Evolutionary conservation across 163 green algal species (phyloP), one percentile per base, ranked within the genome.

Genomic region (Coccomyxa subellipsoidea): DNA sequence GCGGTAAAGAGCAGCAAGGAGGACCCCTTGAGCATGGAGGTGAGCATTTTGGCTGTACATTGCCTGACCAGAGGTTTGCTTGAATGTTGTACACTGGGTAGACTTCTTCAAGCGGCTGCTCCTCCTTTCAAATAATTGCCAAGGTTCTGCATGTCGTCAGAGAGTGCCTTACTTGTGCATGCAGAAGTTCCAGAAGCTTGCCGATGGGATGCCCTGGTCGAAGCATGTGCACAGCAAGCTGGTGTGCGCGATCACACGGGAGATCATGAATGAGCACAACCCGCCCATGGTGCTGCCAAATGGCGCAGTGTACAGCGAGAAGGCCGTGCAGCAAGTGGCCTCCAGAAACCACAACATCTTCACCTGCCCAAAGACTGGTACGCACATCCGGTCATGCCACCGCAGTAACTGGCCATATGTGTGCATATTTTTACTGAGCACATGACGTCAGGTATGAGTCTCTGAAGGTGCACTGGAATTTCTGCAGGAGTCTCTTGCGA

Each of bases 251-350:
- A 87, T 99, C 7, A 98, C 93, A 1, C 83, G 87, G 10, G 87
- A 93, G 40, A 53, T 96, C 31, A 98, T 99, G 94, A 92, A 92
- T n/a, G 96, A 97, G 80, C 86, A 96, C 80, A 99, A 99, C 87
- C 95, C 96, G 37, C 95, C 96, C 3, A 88, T 98, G 80, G 95
- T 97, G 79, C 88, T 98, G 79, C 95, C 96, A 32, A 98, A 98
- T 78, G 96, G 96, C 34, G 89, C 90, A 35, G 93, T 97, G 4
- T 97, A 97, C 87, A 93, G 89, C 76, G 40, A 88, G 35, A 79
- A 40, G 25, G 87, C 83, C 25, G 54, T 92, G 23, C 29, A 79
- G 54, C 59, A 72, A 23, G n/a, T 77, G 70, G 70, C 70, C 10
- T 38, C 70, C 8, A 40, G 21, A 15, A 77, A 77, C 66, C 66